Evolutionary conservation across 2,329 filamentous ascomycete genomes (phyloP), one percentile per base, ranked within the genome.

Genomic region (Pezicula radicicola): DNA sequence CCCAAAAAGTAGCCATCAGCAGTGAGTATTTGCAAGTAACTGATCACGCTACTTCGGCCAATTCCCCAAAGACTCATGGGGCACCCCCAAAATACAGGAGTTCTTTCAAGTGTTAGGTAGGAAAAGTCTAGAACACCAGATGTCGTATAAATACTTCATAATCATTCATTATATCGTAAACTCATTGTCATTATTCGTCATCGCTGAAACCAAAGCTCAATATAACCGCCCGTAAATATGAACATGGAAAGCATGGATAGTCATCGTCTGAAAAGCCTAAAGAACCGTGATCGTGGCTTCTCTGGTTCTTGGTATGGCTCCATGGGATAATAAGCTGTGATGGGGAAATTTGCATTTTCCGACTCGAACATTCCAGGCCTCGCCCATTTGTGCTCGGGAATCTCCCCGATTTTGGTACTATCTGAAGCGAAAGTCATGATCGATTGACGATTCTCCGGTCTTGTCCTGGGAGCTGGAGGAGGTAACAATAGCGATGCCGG

Each of bases 371-470:
- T 18, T 16, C 21, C 35, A 3, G 45, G 49, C 42, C 39, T 28
- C 8, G 46, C 39, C 62, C 60, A 62, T 43, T 60, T 64, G 36
- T 57, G 42, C 37, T 63, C 54, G n/a, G 62, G 63, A 16, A 75
- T 68, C 55, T 75, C 73, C n/a, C 73, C 72, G 4, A 76, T 57
- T 51, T 75, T 75, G 12, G 73, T 76, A 53, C 73, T 75, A 48
- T 69, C 71, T 2, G 74, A 74, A 5, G 70, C 68, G 43, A 69
- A 70, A 3, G 72, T 73, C 50, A 69, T 59, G 46, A 62, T 59
- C 0, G 67, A 69, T 35, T 62, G 60, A 30, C 66, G 51, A 18
- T 64, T 56, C 12, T 48, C 47, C 7, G 12, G 47, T 35, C 19
- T 51, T 30, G 18, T 41, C 25, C 35, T 27, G n/a, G 46, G 50